phyloP scores from a whole-genome alignment of 257 asterid genomes.

The Ocimum tenuiflorum region DNA sequence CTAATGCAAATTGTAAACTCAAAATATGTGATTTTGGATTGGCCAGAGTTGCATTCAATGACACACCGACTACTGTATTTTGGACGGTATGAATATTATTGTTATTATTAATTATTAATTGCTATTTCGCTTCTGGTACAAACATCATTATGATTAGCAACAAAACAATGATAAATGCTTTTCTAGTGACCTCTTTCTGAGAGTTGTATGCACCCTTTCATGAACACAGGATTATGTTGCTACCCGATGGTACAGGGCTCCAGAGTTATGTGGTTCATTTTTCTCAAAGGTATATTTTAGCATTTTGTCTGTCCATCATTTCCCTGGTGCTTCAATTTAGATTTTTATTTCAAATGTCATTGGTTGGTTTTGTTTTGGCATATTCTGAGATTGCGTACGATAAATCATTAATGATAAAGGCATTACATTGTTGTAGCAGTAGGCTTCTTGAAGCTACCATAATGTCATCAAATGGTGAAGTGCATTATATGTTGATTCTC shows the following conservation, averaged over 20 bases:
- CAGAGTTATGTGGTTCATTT: constrained; percentile 88
- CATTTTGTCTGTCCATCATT: background rate
- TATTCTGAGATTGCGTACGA: background rate
- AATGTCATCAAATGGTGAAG: background rate
- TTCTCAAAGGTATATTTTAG: constrained; percentile 61
- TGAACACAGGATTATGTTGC: constrained; percentile 77
- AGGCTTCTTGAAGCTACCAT: background rate
- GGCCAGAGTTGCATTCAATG: constrained; percentile 93
- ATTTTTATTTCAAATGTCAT: background rate
- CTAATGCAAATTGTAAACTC: constrained; percentile 94
- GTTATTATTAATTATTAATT: no score
- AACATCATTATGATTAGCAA: background rate
- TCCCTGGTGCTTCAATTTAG: background rate
- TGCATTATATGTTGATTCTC: background rate
- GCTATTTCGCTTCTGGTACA: background rate
- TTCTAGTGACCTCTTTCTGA: background rate
- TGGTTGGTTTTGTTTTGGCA: constrained; percentile 4
- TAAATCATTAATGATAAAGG: background rate
- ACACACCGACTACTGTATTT: constrained; percentile 78
- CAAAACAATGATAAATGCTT: background rate
- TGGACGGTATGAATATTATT: constrained; percentile 67
- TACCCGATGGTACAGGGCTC: constrained; percentile 97
- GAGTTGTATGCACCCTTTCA: background rate
- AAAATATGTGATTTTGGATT: constrained; percentile 92
- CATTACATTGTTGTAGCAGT: background rate